These are phyloP conservation scores for Tulasnella sp. DNA, from an alignment of 768 basidiomycete species.

Conservation along the genomic window DNA sequence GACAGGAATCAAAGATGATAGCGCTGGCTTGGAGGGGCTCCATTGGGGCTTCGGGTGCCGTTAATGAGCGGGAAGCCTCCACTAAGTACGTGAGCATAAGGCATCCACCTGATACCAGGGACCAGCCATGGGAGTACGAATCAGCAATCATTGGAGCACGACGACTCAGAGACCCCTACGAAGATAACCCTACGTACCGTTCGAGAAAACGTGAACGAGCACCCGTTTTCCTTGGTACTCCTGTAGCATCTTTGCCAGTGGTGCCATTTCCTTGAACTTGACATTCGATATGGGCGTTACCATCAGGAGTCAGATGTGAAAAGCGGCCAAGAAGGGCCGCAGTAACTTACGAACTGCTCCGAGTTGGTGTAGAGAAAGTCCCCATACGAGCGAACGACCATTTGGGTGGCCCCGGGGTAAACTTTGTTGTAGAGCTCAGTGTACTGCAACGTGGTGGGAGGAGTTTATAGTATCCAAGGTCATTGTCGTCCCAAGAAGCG, in stretches of 20 bases:
- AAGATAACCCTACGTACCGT: conserved; percentile 3
- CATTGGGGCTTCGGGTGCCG: neutral
- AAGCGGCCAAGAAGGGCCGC: too few relatives aligned
- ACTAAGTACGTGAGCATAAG: too few relatives aligned
- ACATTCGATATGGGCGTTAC: too few relatives aligned
- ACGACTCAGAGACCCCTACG: neutral
- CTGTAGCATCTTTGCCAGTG: too few relatives aligned
- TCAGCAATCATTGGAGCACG: neutral
- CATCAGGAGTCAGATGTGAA: too few relatives aligned
- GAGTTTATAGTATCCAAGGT: neutral
- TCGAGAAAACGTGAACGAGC: conserved; percentile 20
- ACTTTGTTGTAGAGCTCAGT: conserved; percentile 16
- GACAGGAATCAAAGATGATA: conserved; percentile 22
- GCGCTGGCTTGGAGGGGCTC: conserved; percentile 1
- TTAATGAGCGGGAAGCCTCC: neutral
- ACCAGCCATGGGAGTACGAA: neutral
- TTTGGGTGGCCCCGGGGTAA: conserved; percentile 17
- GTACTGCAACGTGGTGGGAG: neutral
- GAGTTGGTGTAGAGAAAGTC: too few relatives aligned
- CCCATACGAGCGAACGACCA: neutral
- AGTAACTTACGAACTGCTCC: neutral
- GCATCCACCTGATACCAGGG: neutral
- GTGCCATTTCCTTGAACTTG: too few relatives aligned
- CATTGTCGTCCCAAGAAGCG: too few relatives aligned
- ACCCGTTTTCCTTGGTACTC: neutral